A percentile compares a stretch with the other conserved stretches of the same genome.
phyloP scores from a whole-genome alignment of 371 early-diverging fungal species.

The Spiromyces aspiralis region DNA sequence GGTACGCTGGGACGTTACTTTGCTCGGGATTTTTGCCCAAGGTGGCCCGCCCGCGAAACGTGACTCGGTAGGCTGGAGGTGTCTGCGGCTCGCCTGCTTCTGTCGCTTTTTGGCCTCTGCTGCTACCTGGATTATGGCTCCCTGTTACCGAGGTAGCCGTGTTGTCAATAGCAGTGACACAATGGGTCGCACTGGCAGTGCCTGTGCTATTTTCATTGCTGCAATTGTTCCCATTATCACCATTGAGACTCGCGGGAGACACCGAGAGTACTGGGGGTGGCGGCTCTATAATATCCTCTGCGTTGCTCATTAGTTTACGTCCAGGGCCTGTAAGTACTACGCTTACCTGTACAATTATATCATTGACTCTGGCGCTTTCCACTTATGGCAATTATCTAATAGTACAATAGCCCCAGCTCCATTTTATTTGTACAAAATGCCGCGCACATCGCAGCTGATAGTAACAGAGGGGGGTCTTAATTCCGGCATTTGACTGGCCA shows the following conservation, averaged over 20 bases:
- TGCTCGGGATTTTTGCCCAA: constrained; percentile 19
- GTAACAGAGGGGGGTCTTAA: no score
- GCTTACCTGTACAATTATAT: background rate
- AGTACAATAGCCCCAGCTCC: no score
- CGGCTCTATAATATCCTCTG: background rate
- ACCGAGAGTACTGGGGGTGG: background rate
- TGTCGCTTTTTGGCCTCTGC: background rate
- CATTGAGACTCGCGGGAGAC: background rate
- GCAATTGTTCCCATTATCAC: background rate
- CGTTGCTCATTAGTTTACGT: background rate
- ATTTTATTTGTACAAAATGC: no score
- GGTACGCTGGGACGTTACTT: no score
- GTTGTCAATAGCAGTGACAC: background rate
- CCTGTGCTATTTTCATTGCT: no score
- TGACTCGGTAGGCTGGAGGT: background rate
- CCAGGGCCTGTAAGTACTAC: background rate
- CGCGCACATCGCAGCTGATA: no score
- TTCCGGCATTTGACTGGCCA: no score
- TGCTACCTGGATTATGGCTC: background rate
- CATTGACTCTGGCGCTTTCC: background rate
- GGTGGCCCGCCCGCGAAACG: constrained; percentile 2
- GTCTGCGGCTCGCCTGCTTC: background rate
- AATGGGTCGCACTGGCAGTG: no score
- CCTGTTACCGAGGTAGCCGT: background rate
- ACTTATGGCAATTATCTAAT: background rate